Percentiles rank a stretch among this genome's conserved stretches.
These are phyloP conservation scores for Ceriops zippeliana DNA, from an alignment of 345 rosid species.

Conservation along the genomic window DNA sequence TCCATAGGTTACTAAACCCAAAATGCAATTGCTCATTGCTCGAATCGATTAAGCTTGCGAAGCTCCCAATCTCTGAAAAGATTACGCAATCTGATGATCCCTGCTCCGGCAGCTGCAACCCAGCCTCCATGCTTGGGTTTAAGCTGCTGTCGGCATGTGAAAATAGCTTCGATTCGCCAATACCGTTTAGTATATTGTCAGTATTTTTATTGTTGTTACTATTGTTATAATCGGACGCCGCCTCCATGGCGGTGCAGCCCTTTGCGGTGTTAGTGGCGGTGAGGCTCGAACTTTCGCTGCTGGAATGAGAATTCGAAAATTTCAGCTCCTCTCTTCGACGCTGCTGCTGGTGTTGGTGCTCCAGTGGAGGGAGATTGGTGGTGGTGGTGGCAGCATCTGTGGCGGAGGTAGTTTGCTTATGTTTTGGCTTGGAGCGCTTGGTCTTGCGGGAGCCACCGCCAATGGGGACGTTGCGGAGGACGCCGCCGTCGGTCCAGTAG, in stretches of 20 bases:
- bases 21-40: conserved; percentile 44
- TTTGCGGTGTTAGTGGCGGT: conserved; percentile 48
- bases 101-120: conserved; percentile 38
- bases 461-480: conserved; percentile 95
- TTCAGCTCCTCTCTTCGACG: conserved; percentile 15
- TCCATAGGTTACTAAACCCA: conserved; percentile 40
- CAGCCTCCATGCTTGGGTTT: conserved; percentile 42
- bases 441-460: conserved; percentile 83
- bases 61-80: conserved; percentile 63
- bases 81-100: conserved; percentile 52
- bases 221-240: conserved; percentile 21
- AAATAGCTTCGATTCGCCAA: conserved; percentile 22
- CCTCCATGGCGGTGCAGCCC: conserved; percentile 29
- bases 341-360: neutral
- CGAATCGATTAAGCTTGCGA: conserved; percentile 47
- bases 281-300: conserved; percentile 86
- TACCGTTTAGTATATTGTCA: neutral
- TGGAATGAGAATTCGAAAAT: conserved; percentile 49
- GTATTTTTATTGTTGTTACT: too few relatives aligned
- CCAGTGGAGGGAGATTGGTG: conserved; percentile 4
- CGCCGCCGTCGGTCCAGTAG: conserved; percentile 98
- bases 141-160: conserved; percentile 6
- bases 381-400: neutral
- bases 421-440: conserved; percentile 59
- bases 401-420: conserved; percentile 6